Evolutionary conservation across 1,284 basidiomycete species (phyloP), one percentile per base, ranked within the genome.

Genomic region (Phenoliferia sp.): DNA sequence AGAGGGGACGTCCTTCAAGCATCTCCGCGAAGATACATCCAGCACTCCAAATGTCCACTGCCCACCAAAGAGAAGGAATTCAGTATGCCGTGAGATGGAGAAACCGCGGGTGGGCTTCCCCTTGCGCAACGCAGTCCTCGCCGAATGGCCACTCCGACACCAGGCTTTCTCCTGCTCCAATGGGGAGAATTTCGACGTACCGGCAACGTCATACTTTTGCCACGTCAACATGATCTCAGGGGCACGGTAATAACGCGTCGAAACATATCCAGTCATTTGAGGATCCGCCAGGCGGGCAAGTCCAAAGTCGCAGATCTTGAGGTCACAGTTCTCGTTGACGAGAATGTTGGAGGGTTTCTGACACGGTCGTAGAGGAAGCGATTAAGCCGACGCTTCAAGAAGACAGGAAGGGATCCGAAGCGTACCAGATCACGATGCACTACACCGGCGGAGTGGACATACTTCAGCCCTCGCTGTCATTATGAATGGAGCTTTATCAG

Each of bases 141-240:
- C n/a, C n/a, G n/a, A n/a, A n/a, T n/a, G n/a, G n/a, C n/a, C n/a
- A n/a, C n/a, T n/a, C n/a, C n/a, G n/a, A n/a, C n/a, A n/a, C n/a
- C n/a, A n/a, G n/a, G n/a, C n/a, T n/a, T n/a, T n/a, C n/a, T n/a
- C n/a, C n/a, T n/a, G n/a, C n/a, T n/a, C 48, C 48, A 52, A 28
- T 6, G 29, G 54, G 32, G 7, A 39, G 12, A 6, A n/a, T n/a
- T n/a, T n/a, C n/a, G n/a, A 80, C 81, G 74, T 69, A 83, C 82
- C 83, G 32, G 94, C 96, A 65, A 98, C 95, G 80, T 99, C 96
- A 83, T 99, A 99, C 83, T 99, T 99, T 80, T 99, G 95, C 96
- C 96, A 99, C 58, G 95, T 99, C 78, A 99, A 85, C 96, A 99
- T 99, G 83, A 99, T 99, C 81, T 99, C 95, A 9, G 95, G 95